Conservation (phyloP, 2,329 filamentous ascomycete genomes). For the Penicillium sp. region DNA sequence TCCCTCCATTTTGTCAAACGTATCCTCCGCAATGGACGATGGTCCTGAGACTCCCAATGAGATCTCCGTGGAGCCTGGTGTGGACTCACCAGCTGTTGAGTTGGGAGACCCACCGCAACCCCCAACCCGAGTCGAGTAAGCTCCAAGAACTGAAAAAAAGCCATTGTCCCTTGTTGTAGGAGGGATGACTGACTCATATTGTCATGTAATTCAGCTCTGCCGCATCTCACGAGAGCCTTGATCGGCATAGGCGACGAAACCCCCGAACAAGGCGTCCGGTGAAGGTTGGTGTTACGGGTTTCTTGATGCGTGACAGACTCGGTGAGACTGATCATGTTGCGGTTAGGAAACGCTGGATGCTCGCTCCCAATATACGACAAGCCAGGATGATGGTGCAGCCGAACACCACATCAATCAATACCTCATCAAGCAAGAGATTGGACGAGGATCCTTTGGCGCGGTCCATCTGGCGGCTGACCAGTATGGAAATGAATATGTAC, state of each 20-base stretch:
- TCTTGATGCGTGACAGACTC: constrained; percentile 2
- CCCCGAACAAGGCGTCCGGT: constrained; percentile 61
- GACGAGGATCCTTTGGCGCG: constrained; percentile 90
- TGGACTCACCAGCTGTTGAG: constrained; percentile 7
- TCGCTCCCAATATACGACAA: constrained; percentile 79
- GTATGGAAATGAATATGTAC: constrained; percentile 88
- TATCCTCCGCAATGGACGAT: constrained; percentile 15
- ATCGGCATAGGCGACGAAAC: constrained; percentile 63
- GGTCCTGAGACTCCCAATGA: constrained; percentile 9
- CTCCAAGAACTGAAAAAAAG: background rate
- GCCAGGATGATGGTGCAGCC: constrained; percentile 75
- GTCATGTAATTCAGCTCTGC: constrained; percentile 9
- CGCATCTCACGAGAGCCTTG: constrained; percentile 60
- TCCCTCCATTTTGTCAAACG: background rate
- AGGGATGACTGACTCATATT: background rate
- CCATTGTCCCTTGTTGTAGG: background rate
- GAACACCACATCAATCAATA: constrained; percentile 95
- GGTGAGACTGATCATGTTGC: constrained; percentile 13
- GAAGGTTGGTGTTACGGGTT: constrained; percentile 46
- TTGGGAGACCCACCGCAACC: constrained; percentile 6
- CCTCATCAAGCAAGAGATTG: constrained; percentile 89
- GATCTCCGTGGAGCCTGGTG: constrained; percentile 13
- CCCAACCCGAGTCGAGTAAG: constrained; percentile 16
- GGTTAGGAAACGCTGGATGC: constrained; percentile 86
- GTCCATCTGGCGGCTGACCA: constrained; percentile 90